These are phyloP conservation scores for Malassezia caprae DNA, from an alignment of 1,284 basidiomycete species.

Conservation along the genomic window DNA sequence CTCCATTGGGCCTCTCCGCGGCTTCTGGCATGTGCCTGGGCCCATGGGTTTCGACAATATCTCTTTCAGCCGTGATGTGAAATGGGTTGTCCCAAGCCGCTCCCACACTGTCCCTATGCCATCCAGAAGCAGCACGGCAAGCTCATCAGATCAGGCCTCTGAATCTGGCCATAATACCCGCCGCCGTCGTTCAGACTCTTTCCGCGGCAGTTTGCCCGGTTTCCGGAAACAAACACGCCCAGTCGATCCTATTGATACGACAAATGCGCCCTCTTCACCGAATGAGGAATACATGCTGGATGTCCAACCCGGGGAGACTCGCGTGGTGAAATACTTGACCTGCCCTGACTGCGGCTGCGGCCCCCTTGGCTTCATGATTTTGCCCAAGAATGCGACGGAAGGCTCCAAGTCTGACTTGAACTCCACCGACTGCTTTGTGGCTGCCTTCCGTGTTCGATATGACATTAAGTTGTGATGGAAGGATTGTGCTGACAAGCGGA, in stretches of 20 bases:
- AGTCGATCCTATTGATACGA: not conserved
- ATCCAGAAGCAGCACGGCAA: not conserved
- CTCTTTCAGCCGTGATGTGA: conserved; percentile 37
- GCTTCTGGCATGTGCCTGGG: conserved; percentile 35
- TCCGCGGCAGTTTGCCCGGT: not conserved
- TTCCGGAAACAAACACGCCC: not conserved
- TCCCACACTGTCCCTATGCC: not conserved
- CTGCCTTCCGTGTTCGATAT: conserved; percentile 36
- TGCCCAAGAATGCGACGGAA: conserved; percentile 16
- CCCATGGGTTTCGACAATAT: conserved; percentile 45
- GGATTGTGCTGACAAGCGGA: not conserved
- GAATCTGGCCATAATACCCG: not conserved
- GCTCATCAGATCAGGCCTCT: not conserved
- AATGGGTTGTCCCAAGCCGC: conserved; percentile 23
- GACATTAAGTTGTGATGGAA: conserved; percentile 17
- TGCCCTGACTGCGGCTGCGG: conserved; percentile 47
- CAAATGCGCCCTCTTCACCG: not conserved
- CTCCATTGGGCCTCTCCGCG: conserved; percentile 15
- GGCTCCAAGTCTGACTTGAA: conserved; percentile 8
- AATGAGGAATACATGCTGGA: conserved; percentile 11
- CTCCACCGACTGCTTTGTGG: conserved; percentile 28
- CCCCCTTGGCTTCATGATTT: conserved; percentile 39
- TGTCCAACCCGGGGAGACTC: conserved; percentile 25
- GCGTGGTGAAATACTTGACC: conserved; percentile 40
- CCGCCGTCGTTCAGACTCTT: not conserved